Base-by-base conservation (phyloP, 2,329 filamentous ascomycete genomes). In the Cladosporium phlei region DNA sequence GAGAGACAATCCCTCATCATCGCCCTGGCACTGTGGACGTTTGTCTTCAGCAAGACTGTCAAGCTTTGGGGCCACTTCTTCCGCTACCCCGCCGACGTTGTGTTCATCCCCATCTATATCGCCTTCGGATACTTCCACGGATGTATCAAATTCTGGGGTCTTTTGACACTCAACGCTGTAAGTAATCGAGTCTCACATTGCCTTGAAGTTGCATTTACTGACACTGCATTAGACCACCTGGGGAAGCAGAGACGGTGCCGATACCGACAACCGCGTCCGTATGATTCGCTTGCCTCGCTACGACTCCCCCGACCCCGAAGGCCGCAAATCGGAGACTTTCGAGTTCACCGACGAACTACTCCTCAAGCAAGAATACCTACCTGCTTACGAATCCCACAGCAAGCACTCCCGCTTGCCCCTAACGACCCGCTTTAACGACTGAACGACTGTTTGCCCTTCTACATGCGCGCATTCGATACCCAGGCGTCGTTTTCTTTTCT, bases 71-170 rank as follows among this genome's bases (percentile, higher is more conserved):
- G 87, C 8, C 82, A 96, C 59, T 93, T 95, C 69, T 76, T 85
- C 59, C 83, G 86, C 54, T 86, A 94, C 66, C 89, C 91, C 4
- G 78, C 78, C 56, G 91, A 96, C 64, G 70, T 95, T 53, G 63
- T 86, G 32, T 86, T 86, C 61, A 74, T 95, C 40, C 88, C 88
- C 1, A 74, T 91, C n/a, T 95, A 89, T 29, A 81, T 96, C 58
- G 52, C 88, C 11, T 97, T 96, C 68, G 91, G 91, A 40, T 96
- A 93, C 69, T 86, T 94, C 59, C 91, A 97, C 66, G 88, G 90
- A 51, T 68, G 89, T 52, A 90, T 97, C 75, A 96, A 96, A 74
- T 75, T 95, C 53, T 91, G 91, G 62, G 89, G 91, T 30, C 76
- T 90, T 52, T 74, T 85, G 55, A 95, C 90, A 49, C 79, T 75